phyloP scores from a whole-genome alignment of 1,284 basidiomycete species.

The Salmacisia buchloeana region DNA sequence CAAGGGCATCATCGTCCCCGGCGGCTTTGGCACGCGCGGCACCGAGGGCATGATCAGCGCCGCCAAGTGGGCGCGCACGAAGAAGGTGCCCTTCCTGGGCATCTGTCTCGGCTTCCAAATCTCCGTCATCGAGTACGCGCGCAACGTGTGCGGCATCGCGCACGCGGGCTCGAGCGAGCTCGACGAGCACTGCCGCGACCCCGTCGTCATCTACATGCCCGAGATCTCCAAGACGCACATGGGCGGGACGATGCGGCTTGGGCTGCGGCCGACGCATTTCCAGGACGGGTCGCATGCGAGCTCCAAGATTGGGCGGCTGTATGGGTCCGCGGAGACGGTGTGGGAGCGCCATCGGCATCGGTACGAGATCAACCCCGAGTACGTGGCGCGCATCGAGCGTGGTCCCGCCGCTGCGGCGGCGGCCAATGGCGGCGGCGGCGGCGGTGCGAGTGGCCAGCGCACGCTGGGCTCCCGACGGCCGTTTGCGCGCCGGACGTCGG shows the following conservation, averaged over 20 bases:
- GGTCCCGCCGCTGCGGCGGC: conserved; percentile 8
- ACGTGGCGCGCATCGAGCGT: conserved; percentile 66
- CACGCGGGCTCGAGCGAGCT: conserved; percentile 89
- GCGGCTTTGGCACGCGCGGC: conserved; percentile 87
- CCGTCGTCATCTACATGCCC: conserved; percentile 94
- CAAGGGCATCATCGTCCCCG: conserved; percentile 59
- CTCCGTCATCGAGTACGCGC: conserved; percentile 89
- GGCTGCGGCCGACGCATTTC: conserved; percentile 88
- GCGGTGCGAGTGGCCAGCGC: background rate
- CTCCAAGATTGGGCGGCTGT: conserved; percentile 67
- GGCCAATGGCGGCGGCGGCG: background rate
- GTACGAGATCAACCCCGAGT: conserved; percentile 91
- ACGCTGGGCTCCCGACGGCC: conserved; percentile 23
- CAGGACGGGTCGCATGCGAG: conserved; percentile 56
- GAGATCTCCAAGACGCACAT: conserved; percentile 97
- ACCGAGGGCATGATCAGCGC: conserved; percentile 97
- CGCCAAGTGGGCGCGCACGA: conserved; percentile 91
- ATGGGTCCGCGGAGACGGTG: conserved; percentile 74
- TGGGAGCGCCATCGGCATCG: conserved; percentile 98
- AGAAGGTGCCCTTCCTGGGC: conserved; percentile 88
- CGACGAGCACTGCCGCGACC: conserved; percentile 59
- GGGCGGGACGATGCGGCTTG: conserved; percentile 97
- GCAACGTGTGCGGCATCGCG: conserved; percentile 74
- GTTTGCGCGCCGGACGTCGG: background rate
- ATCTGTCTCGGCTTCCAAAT: conserved; percentile 98